phyloP scores from a whole-genome alignment of 805 yeast genomes.

The Schwanniomyces sp. region DNA sequence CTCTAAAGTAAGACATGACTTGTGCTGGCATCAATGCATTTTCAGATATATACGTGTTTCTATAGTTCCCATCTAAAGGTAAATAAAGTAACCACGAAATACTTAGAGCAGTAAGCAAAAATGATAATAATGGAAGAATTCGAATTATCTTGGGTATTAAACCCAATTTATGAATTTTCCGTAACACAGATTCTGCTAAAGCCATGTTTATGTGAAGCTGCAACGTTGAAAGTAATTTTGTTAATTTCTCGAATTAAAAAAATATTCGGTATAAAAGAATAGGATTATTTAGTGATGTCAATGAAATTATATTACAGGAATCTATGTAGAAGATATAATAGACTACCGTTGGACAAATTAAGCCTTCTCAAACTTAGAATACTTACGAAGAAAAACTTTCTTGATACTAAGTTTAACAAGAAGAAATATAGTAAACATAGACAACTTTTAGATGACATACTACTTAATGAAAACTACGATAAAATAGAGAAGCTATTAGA shows the following conservation, averaged over 20 bases:
- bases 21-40: constrained; percentile 98
- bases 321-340: constrained; percentile 20
- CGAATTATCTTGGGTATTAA: constrained; percentile 35
- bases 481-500: constrained; percentile 26
- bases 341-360: constrained; percentile 29
- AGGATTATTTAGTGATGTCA: neutral
- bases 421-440: constrained; percentile 10
- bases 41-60: constrained; percentile 86
- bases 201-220: constrained; percentile 29
- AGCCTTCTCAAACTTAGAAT: constrained; percentile 7
- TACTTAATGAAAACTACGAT: constrained; percentile 26
- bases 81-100: constrained; percentile 51
- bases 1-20: constrained; percentile 87
- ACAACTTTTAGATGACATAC: constrained; percentile 22
- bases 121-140: constrained; percentile 32
- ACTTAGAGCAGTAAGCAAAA: constrained; percentile 34
- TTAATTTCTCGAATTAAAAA: neutral
- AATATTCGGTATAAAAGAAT: neutral
- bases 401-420: constrained; percentile 5
- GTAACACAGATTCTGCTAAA: constrained; percentile 40
- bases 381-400: constrained; percentile 11
- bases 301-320: constrained; percentile 16
- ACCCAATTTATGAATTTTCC: constrained; percentile 40
- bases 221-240: neutral
- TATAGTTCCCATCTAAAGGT: constrained; percentile 79